Base-by-base conservation (phyloP, 345 rosid genomes). In the Linum trigynum region DNA sequence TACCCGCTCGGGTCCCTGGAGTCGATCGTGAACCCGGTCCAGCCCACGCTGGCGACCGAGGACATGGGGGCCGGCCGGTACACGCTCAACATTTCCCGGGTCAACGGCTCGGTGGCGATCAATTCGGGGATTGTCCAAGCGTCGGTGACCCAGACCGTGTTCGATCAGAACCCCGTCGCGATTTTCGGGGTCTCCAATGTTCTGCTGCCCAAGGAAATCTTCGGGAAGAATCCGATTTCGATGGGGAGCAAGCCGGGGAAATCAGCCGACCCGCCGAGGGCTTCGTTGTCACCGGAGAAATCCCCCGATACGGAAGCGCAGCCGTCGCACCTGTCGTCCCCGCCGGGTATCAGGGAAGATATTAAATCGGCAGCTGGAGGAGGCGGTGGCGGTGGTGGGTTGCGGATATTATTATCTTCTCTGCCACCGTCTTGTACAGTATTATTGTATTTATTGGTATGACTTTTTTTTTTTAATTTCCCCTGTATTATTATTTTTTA, bases 21-120 rank as follows among this genome's bases (percentile, higher is more conserved):
- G 67, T 88, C 90, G 43, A 88, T 94, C 67, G 92, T 87, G 64
- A 90, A 90, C 60, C 99, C 96, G 55, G 85, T 88, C 55, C 86
- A 90, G 59, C 99, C 99, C 9, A 94, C 99, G 17, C 75, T 94
- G 62, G 96, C 96, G 0, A 94, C 97, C 9, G 97, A 94, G 59
- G 75, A 67, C 42, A 85, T 69, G 73, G 95, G 97, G 8, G 95
- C 95, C 0, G 91, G 91, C 0, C 81, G 89, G 2, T 88, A 75
- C 74, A 90, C 96, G 6, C 84, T 90, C 57, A 94, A 90, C 66
- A 94, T 94, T 57, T 88, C 96, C 0, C 69, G 91, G 65, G 81
- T 82, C 50, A 94, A 94, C 55, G 92, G 91, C 15, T 86, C 96
- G 5, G 88, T 88, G 0, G 85, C 92, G 4, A 85, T 94, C 10